Base-by-base conservation (phyloP, 805 yeast genomes). In the Kodamaea kaohsiungensis region DNA sequence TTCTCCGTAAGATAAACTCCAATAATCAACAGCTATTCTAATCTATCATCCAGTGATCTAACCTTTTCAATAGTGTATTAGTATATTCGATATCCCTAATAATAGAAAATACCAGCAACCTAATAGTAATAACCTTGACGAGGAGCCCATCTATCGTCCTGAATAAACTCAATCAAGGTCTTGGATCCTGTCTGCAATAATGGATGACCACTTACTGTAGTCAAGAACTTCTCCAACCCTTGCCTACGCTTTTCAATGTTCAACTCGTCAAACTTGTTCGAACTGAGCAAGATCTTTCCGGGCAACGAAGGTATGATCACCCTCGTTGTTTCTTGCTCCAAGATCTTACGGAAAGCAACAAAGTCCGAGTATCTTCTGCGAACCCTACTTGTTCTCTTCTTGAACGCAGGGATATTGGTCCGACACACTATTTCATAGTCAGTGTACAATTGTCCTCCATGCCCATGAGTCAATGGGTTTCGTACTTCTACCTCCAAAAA, bases 341-440 rank as follows among this genome's bases (percentile, higher is more conserved):
- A 72, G 37, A 88, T 80, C 54, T 83, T 86, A 57, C 89, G 79
- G 65, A 93, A 89, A 19, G 82, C 79, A 56, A 89, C 98, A 68
- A 93, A 93, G 65, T 95, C 98, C 45, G 91, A 84, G 74, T 91
- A 93, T 48, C 98, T 73, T 61, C 99, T 80, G 56, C 98, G 83
- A 6, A 91, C 96, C 33, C 78, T 71, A 30, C 91, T 83, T 42
- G 69, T 69, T 50, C 85, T 76, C 56, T 82, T 80, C 58, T 82
- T 82, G 71, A 95, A 93, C 1, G 91, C 86, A 0, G 98, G 98
- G 53, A 95, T 84, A 70, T 95, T 93, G 19, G 98, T 93, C 51
- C 91, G 79, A 68, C 97, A 91, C 7, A 88, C 78, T 18, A 93
- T 84, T 69, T 92, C 98, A 70, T 93, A 93, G 70, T 93, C 98